Evolutionary conservation across 345 rosid genomes (phyloP), one percentile per base, ranked within the genome.

Genomic region (Odontarrhena argentea): DNA sequence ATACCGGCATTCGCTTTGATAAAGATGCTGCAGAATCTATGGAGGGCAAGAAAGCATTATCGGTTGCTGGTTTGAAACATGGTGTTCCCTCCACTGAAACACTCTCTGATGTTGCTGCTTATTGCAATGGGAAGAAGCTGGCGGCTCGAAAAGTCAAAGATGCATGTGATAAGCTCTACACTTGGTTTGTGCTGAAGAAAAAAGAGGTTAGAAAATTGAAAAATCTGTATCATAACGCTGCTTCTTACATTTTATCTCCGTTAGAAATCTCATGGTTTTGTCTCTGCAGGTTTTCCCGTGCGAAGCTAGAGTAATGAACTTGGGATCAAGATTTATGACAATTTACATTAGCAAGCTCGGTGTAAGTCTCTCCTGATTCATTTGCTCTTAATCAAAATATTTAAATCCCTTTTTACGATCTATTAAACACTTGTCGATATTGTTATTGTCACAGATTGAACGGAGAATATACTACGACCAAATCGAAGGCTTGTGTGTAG

Each of bases 311-410:
- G 97, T 93, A 26, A 26, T 90, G 81, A 90, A 79, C 69, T 68
- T 93, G 54, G 98, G 98, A 35, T 91, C 92, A 30, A 85, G 82
- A 63, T 93, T 93, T 79, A 86, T 93, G 96, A 78, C 98, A 49
- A 55, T 93, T 41, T 93, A 90, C 70, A 81, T 93, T 38, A 77
- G 78, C 73, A 84, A 86, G 71, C 74, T 93, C 26, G 86, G 88
- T 24, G 98, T 90, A 78, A 84, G 96, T 77, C 25, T 43, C 38
- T 30, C 0, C 55, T 44, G 34, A 61, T 70, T 53, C 54, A 24
- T 51, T 35, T 26, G 9, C 13, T 13, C 35, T 43, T 10, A 22
- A 5, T 52, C 9, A n/a, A 15, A 52, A n/a, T n/a, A n/a, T 44
- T 14, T 9, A 32, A 32, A 42, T 40, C 37, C 10, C 45, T 47